Conservation (phyloP, 1,284 basidiomycete genomes). For the Boletus sp. region DNA sequence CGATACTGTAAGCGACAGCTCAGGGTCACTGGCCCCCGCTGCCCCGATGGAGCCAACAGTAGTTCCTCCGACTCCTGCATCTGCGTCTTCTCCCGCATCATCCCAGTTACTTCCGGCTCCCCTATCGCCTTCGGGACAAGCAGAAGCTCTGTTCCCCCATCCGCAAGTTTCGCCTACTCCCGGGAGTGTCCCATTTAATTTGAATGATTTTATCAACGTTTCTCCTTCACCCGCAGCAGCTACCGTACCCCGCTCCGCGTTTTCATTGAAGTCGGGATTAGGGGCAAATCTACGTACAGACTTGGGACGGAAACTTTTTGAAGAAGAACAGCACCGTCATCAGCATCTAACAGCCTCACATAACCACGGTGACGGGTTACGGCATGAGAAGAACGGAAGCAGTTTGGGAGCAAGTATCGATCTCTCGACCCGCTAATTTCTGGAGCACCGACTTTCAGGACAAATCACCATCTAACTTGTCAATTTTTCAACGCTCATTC, state of each 20-base stretch:
- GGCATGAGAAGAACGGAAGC: slow-evolving; percentile 28
- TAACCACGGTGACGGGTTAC: slow-evolving; percentile 20
- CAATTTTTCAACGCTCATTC: slow-evolving; percentile 17
- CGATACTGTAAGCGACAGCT: slow-evolving; percentile 6
- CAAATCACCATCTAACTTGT: slow-evolving; percentile 16
- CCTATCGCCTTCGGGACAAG: slow-evolving; percentile 28
- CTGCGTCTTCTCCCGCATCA: slow-evolving; percentile 23
- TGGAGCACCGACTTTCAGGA: slow-evolving; percentile 1
- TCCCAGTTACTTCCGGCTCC: slow-evolving; percentile 32
- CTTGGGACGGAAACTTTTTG: slow-evolving; percentile 66
- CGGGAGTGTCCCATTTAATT: slow-evolving; percentile 50
- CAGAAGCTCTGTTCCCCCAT: slow-evolving; percentile 19
- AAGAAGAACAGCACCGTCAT: slow-evolving; percentile 56
- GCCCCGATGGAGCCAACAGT: slow-evolving; percentile 33
- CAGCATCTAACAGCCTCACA: slow-evolving; percentile 20
- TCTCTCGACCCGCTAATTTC: slow-evolving; percentile 27
- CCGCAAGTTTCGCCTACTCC: slow-evolving; percentile 41
- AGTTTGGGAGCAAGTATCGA: slow-evolving; percentile 30
- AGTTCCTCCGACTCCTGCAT: slow-evolving; percentile 41
- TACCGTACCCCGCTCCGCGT: slow-evolving; percentile 29
- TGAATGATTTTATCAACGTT: slow-evolving; percentile 70
- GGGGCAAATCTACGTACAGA: slow-evolving; percentile 52
- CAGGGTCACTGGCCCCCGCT: slow-evolving; percentile 24
- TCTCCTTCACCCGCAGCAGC: slow-evolving; percentile 58
- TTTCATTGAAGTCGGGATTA: slow-evolving; percentile 41